Conservation (phyloP, 176 grass and related monocot species). For the Paspalum vaginatum region DNA sequence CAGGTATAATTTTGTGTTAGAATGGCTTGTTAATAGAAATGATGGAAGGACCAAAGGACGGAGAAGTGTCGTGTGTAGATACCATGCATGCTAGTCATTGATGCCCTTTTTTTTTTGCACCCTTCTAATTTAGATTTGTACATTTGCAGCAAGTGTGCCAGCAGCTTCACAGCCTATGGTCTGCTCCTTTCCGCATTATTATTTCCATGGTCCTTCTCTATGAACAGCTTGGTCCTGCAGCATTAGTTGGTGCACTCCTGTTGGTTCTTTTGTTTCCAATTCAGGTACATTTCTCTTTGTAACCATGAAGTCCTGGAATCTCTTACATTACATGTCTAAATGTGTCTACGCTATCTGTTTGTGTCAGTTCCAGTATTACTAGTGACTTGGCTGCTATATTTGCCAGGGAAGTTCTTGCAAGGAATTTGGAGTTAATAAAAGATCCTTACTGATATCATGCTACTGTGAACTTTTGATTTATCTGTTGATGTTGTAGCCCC, state of each 20-base stretch:
- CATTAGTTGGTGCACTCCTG: slow-evolving; percentile 78
- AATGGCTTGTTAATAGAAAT: slow-evolving; percentile 25
- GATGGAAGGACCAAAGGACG: slow-evolving; percentile 25
- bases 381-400: slow-evolving; percentile 24
- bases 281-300: slow-evolving; percentile 68
- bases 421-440: not conserved
- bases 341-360: slow-evolving; percentile 19
- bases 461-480: slow-evolving; percentile 24
- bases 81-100: slow-evolving; percentile 16
- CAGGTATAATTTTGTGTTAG: slow-evolving; percentile 59
- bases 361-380: slow-evolving; percentile 1
- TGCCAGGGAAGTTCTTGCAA: slow-evolving; percentile 16
- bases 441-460: slow-evolving; percentile 23
- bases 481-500: not conserved
- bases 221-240: slow-evolving; percentile 75
- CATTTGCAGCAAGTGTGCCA: slow-evolving; percentile 92
- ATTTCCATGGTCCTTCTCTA: slow-evolving; percentile 87
- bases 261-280: slow-evolving; percentile 87
- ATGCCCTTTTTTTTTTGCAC: slow-evolving; percentile 11
- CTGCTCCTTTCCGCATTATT: slow-evolving; percentile 97
- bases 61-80: slow-evolving; percentile 1
- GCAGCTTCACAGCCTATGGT: slow-evolving; percentile 98
- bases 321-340: slow-evolving; percentile 26
- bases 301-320: slow-evolving; percentile 10
- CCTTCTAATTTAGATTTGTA: slow-evolving; percentile 35